Conservation (phyloP, 345 rosid species). For the Anastatica hierochuntica region DNA sequence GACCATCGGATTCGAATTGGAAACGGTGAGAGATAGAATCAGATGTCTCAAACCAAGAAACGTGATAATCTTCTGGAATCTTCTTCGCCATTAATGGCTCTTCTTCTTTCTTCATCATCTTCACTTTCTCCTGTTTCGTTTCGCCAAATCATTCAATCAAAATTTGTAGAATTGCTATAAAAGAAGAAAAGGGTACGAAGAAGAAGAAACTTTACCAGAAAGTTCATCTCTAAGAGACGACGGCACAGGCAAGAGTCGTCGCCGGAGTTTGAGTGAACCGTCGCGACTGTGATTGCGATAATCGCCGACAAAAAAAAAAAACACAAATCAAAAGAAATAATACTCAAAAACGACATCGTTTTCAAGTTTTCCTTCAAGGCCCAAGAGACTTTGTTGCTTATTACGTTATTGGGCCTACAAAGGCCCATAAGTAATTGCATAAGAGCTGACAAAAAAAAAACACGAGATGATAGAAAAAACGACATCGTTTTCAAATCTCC, state of each 20-base stretch:
- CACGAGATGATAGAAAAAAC: no score
- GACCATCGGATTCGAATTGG: constrained; percentile 62
- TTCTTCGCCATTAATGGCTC: constrained; percentile 20
- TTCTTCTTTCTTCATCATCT: constrained; percentile 31
- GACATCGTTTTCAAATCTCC: constrained; percentile 21
- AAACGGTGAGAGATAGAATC: constrained; percentile 57
- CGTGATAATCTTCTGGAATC: constrained; percentile 22
- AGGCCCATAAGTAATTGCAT: no score
- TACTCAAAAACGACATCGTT: no score
- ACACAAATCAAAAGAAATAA: no score
- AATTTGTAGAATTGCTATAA: background rate
- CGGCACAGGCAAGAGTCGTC: background rate
- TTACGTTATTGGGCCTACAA: no score
- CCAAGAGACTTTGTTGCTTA: no score
- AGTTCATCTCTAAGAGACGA: constrained; percentile 12
- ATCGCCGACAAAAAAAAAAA: no score
- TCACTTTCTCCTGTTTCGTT: constrained; percentile 34
- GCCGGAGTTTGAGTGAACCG: constrained; percentile 12
- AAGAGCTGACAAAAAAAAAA: no score
- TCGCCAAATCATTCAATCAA: background rate
- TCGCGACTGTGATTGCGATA: background rate
- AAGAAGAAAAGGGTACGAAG: background rate
- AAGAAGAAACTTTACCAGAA: background rate
- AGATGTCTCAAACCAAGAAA: constrained; percentile 71
- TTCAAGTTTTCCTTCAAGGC: no score